phyloP scores from a whole-genome alignment of 1,284 basidiomycete genomes.

The Pascua guehoae region DNA sequence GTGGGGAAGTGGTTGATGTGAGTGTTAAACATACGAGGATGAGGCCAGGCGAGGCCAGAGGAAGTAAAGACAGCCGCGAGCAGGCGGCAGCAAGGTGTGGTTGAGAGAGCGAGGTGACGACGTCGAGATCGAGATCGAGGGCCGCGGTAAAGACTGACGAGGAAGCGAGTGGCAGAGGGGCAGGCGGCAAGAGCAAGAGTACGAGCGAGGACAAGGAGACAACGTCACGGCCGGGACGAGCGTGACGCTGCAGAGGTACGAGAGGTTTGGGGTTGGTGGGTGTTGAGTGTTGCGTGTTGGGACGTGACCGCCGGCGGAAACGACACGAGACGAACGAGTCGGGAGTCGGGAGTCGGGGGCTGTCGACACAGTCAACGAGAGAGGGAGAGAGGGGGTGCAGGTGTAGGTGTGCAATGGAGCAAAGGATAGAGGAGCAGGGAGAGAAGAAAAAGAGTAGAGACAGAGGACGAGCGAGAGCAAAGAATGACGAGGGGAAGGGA shows the following conservation, averaged over 20 bases:
- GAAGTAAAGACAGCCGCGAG: not conserved
- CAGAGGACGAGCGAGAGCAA: not conserved
- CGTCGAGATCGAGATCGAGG: not conserved
- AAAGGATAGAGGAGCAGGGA: not conserved
- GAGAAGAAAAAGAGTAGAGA: not conserved
- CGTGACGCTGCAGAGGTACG: too few relatives aligned
- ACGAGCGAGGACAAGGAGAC: not conserved
- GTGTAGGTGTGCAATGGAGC: too few relatives aligned
- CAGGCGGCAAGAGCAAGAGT: not conserved
- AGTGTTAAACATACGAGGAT: not conserved
- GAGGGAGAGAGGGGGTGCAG: too few relatives aligned
- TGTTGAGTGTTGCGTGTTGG: too few relatives aligned
- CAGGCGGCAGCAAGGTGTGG: not conserved
- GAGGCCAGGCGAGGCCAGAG: not conserved
- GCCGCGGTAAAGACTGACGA: not conserved
- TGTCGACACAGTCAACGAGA: too few relatives aligned
- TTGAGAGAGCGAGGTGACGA: not conserved
- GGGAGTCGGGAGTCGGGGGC: too few relatives aligned
- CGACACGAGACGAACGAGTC: too few relatives aligned
- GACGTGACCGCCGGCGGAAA: too few relatives aligned
- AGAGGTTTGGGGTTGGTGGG: too few relatives aligned
- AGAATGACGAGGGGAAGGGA: not conserved
- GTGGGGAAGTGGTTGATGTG: not conserved
- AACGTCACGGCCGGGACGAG: not conserved
- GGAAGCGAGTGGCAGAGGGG: not conserved